A percentile compares a stretch with the other conserved stretches of the same genome.
phyloP scores from a whole-genome alignment of 306 rosid species.

The Dryas drummondii region DNA sequence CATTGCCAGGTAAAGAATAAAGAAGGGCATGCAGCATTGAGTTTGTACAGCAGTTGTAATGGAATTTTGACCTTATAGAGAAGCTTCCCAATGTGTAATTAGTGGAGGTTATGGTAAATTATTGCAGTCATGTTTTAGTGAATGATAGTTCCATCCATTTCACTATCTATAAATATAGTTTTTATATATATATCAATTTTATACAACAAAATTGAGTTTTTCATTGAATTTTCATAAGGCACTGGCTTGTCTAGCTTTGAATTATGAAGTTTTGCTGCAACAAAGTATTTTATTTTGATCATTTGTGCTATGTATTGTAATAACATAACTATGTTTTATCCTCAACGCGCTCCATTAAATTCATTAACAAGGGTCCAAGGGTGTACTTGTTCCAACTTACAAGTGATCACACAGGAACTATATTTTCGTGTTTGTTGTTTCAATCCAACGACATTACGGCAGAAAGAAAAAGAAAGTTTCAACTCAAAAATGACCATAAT shows the following conservation, averaged over 20 bases:
- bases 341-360: too few relatives aligned
- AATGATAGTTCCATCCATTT: neutral
- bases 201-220: neutral
- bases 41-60: constrained; percentile 19
- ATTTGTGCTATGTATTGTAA: neutral
- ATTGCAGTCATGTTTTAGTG: neutral
- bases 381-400: too few relatives aligned
- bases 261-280: neutral
- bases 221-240: neutral
- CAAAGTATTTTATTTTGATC: neutral
- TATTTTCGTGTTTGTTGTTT: too few relatives aligned
- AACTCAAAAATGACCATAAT: too few relatives aligned
- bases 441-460: too few relatives aligned
- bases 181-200: neutral
- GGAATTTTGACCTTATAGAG: constrained; percentile 18
- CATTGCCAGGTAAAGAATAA: constrained; percentile 15
- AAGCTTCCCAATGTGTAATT: constrained; percentile 14
- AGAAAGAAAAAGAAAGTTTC: too few relatives aligned
- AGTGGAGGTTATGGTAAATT: constrained; percentile 4
- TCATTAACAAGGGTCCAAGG: too few relatives aligned
- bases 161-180: neutral
- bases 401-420: too few relatives aligned
- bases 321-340: neutral
- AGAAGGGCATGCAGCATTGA: constrained; percentile 16
- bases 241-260: neutral